Conservation (phyloP, 2,329 filamentous ascomycete species). For the Ambrosiella xylebori region DNA sequence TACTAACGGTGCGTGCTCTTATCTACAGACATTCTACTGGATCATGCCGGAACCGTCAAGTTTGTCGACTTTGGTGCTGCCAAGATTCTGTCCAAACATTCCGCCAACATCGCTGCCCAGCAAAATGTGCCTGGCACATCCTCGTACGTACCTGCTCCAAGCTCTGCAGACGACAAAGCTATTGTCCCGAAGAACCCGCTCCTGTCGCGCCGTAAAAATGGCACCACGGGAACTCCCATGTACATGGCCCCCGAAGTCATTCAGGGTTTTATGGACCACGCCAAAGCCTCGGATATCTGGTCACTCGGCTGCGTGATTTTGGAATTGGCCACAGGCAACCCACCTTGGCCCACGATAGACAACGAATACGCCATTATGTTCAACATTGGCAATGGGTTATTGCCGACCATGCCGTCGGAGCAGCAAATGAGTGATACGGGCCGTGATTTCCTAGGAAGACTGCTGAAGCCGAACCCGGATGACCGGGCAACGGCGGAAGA, state of each 20-base stretch:
- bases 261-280: slow-evolving; percentile 47
- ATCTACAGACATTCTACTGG: slow-evolving; percentile 68
- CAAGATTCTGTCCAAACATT: slow-evolving; percentile 56
- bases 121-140: not conserved
- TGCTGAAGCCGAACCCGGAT: slow-evolving; percentile 70
- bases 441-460: slow-evolving; percentile 73
- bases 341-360: slow-evolving; percentile 88
- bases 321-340: slow-evolving; percentile 89
- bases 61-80: slow-evolving; percentile 97
- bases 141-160: not conserved
- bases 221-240: slow-evolving; percentile 95
- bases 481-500: slow-evolving; percentile 71
- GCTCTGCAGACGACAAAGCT: slow-evolving; percentile 25
- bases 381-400: slow-evolving; percentile 95
- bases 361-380: slow-evolving; percentile 99
- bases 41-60: slow-evolving; percentile 96
- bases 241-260: slow-evolving; percentile 99
- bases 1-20: not conserved
- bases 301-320: slow-evolving; percentile 91
- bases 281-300: slow-evolving; percentile 82
- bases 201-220: slow-evolving; percentile 43
- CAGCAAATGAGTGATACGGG: slow-evolving; percentile 76
- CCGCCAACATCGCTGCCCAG: slow-evolving; percentile 68
- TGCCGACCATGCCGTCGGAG: slow-evolving; percentile 60
- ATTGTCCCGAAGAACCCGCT: slow-evolving; percentile 32